Evolutionary conservation across 2,329 filamentous ascomycete species (phyloP).

Genomic region (Calonectria leucothoes): DNA sequence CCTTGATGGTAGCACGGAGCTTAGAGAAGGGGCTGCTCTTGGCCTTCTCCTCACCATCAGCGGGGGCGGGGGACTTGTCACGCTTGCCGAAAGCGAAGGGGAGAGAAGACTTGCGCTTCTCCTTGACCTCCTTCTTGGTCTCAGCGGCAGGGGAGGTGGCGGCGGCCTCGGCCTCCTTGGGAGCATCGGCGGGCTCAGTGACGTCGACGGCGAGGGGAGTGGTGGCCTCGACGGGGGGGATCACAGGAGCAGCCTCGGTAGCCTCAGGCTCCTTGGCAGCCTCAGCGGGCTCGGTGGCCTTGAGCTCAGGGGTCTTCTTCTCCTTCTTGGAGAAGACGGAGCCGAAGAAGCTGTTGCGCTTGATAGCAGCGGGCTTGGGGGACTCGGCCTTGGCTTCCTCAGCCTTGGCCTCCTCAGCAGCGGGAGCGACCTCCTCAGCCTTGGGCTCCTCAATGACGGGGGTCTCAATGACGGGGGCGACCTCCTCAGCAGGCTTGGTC

Average conservation of each 20-base stretch:
- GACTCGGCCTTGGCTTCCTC: slow-evolving; percentile 52
- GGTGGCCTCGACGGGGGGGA: slow-evolving; percentile 68
- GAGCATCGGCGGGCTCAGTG: slow-evolving; percentile 57
- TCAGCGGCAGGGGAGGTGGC: slow-evolving; percentile 60
- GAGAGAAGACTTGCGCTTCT: slow-evolving; percentile 85
- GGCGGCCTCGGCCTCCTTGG: slow-evolving; percentile 59
- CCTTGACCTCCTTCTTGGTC: slow-evolving; percentile 74
- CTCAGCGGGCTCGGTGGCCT: slow-evolving; percentile 53
- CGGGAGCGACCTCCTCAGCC: slow-evolving; percentile 49
- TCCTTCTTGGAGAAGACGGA: slow-evolving; percentile 64
- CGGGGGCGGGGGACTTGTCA: slow-evolving; percentile 69
- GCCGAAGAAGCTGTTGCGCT: slow-evolving; percentile 70
- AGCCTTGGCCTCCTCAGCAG: slow-evolving; percentile 47
- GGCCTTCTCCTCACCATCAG: slow-evolving; percentile 71
- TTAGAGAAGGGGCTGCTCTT: slow-evolving; percentile 68
- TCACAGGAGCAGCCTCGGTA: slow-evolving; percentile 67
- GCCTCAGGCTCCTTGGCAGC: slow-evolving; percentile 60
- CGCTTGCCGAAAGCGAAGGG: slow-evolving; percentile 85
- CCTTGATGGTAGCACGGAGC: slow-evolving; percentile 68
- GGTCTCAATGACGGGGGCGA: slow-evolving; percentile 45
- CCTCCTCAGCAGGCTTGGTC: slow-evolving; percentile 35
- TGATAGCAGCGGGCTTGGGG: slow-evolving; percentile 54
- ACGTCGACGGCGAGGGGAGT: slow-evolving; percentile 69
- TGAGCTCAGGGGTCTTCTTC: slow-evolving; percentile 68
- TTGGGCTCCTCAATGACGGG: slow-evolving; percentile 40